Base-by-base conservation (phyloP, 192 early-diverging fungal genomes). In the Linnemannia elongata region DNA sequence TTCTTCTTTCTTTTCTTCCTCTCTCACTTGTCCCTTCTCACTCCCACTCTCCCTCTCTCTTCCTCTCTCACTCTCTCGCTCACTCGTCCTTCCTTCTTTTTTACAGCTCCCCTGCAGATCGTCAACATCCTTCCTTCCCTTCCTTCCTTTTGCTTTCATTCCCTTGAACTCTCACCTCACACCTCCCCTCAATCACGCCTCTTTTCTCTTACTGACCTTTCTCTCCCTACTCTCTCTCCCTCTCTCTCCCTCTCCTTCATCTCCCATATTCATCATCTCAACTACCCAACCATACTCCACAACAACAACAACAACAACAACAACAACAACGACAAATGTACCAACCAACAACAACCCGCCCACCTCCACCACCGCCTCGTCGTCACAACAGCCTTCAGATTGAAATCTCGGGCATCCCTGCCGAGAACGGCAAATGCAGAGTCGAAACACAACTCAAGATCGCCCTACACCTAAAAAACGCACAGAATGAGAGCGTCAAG, bases 391-490 rank as follows among this genome's bases (percentile, higher is more conserved):
- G 85, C 79, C 85, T 87, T 45, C 76, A 81, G 79, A 87, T 87
- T 69, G 85, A 87, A 69, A 87, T 87, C 85, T 81, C 72, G 76
- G 85, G 85, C 72, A 87, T 87, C 80, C 85, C 85, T 81, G 85
- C 85, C 69, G 85, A 87, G 76, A 87, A 87, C 76, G 85, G 85
- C 72, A 94, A 95, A 79, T 96, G 94, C 41, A 89, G 96, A n/a
- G 96, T 96, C 57, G 96, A 97, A 82, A 97, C 96, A 47, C 96
- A 96, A 88, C 95, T 95, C 84, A 96, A 95, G 74, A 90, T 96
- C 44, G 93, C 93, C 36, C 76, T 97, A 75, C 93, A 94, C 76
- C 89, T 97, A 44, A 90, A 92, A 6, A 89, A 89, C 35, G 81
- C 84, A 60, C 49, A 87, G 54, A 94, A 94, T 75, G 90, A 93